These are phyloP conservation scores for Ophiostoma ips DNA, from an alignment of 2,329 filamentous ascomycete species.

Conservation along the genomic window DNA sequence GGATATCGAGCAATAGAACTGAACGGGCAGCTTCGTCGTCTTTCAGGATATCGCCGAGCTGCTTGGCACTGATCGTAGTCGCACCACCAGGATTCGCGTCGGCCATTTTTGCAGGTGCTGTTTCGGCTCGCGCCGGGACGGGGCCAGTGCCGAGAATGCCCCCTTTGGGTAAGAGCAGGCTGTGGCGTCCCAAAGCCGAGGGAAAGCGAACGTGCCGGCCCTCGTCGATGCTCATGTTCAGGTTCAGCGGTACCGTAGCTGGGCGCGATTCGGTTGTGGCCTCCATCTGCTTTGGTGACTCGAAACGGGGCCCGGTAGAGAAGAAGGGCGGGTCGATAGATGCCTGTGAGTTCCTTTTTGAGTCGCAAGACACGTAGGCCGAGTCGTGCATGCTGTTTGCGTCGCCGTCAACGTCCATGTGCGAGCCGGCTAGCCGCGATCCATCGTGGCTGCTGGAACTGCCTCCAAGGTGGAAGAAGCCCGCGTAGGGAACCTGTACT, in stretches of 20 bases:
- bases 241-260: conserved; percentile 14
- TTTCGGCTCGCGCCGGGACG: conserved; percentile 30
- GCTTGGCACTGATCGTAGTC: conserved; percentile 35
- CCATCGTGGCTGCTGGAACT: neutral
- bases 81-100: conserved; percentile 29
- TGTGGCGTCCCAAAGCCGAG: conserved; percentile 33
- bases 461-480: neutral
- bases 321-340: conserved; percentile 29
- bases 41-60: conserved; percentile 41
- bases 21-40: neutral
- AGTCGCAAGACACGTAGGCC: conserved; percentile 39
- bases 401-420: conserved; percentile 33
- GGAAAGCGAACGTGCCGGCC: conserved; percentile 32
- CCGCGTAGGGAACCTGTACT: neutral
- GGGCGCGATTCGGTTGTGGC: conserved; percentile 23
- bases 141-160: neutral
- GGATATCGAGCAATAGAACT: conserved; percentile 66
- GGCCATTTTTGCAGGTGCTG: conserved; percentile 32
- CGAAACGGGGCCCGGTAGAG: conserved; percentile 29
- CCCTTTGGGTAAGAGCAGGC: conserved; percentile 18
- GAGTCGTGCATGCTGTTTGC: conserved; percentile 35
- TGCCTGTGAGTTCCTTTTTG: conserved; percentile 37
- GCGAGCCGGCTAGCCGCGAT: conserved; percentile 4
- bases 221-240: conserved; percentile 34
- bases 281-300: conserved; percentile 32